Evolutionary conservation across 177 flowering plant genomes (phyloP).

Genomic region (Vitis hybrid): DNA sequence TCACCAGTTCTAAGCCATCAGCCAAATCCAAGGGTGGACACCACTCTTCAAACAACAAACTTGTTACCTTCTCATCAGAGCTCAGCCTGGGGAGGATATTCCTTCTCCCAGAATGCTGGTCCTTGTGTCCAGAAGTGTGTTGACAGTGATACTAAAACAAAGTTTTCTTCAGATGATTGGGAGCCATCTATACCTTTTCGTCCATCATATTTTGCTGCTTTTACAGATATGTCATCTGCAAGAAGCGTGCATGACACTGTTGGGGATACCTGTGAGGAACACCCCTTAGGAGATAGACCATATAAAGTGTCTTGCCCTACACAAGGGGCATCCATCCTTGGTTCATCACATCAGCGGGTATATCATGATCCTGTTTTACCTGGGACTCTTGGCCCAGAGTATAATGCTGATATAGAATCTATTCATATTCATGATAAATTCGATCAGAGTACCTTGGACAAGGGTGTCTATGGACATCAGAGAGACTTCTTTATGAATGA

Average conservation of each 20-base stretch:
- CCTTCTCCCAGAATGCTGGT: slow-evolving; percentile 21
- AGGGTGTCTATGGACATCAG: slow-evolving; percentile 15
- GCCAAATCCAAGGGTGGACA: slow-evolving; percentile 18
- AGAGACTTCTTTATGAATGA: slow-evolving; percentile 15
- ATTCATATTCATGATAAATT: slow-evolving; percentile 19
- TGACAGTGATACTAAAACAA: slow-evolving; percentile 21
- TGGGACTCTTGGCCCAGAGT: slow-evolving; percentile 14
- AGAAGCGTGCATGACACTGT: slow-evolving; percentile 63
- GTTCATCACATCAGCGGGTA: slow-evolving; percentile 16
- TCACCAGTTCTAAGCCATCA: slow-evolving; percentile 19
- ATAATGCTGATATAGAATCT: slow-evolving; percentile 18
- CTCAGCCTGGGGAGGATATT: slow-evolving; percentile 23
- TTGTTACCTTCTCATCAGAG: slow-evolving; percentile 17
- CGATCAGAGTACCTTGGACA: slow-evolving; percentile 20
- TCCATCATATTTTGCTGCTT: slow-evolving; percentile 51
- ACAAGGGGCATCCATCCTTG: slow-evolving; percentile 15
- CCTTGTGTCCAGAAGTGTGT: slow-evolving; percentile 19
- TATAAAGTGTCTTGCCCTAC: slow-evolving; percentile 23
- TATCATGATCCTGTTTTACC: slow-evolving; percentile 25
- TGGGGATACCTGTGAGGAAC: slow-evolving; percentile 59
- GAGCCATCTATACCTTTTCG: slow-evolving; percentile 85
- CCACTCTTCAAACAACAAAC: slow-evolving; percentile 17
- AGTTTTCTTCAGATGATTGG: slow-evolving; percentile 53
- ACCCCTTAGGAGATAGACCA: slow-evolving; percentile 23
- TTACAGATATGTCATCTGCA: slow-evolving; percentile 37